These are phyloP conservation scores for Coniochaeta sp. DNA, from an alignment of 2,329 filamentous ascomycete species.

Conservation along the genomic window DNA sequence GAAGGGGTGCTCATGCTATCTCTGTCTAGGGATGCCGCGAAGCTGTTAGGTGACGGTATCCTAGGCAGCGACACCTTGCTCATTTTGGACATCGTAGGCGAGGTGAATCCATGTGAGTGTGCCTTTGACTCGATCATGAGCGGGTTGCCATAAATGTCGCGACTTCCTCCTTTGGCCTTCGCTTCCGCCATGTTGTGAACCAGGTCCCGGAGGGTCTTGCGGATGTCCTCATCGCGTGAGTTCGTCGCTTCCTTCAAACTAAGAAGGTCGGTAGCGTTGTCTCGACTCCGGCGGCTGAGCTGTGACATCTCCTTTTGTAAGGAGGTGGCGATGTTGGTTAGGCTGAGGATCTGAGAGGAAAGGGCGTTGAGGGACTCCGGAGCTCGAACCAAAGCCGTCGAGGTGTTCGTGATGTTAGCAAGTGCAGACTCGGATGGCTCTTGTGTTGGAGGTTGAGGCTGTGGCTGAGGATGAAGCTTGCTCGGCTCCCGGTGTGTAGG, in stretches of 20 bases:
- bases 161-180: constrained; percentile 40
- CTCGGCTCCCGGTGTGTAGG: constrained; percentile 12
- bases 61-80: constrained; percentile 69
- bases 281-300: constrained; percentile 84
- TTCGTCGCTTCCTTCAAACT: constrained; percentile 94
- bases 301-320: constrained; percentile 91
- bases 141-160: constrained; percentile 47
- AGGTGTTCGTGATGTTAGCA: constrained; percentile 58
- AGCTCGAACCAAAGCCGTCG: constrained; percentile 38
- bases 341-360: constrained; percentile 73
- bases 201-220: constrained; percentile 82
- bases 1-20: constrained; percentile 65
- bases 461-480: too few species aligned
- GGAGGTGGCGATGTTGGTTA: constrained; percentile 82
- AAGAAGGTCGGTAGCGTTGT: constrained; percentile 93
- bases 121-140: constrained; percentile 66
- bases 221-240: constrained; percentile 89
- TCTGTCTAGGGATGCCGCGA: constrained; percentile 69
- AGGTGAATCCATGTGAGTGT: constrained; percentile 46
- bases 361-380: constrained; percentile 60
- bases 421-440: constrained; percentile 44
- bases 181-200: constrained; percentile 55
- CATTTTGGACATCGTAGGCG: constrained; percentile 41
- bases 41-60: constrained; percentile 79
- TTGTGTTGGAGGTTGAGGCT: too few species aligned